phyloP scores from a whole-genome alignment of 768 basidiomycete species.

The Lactarius hatsudake region DNA sequence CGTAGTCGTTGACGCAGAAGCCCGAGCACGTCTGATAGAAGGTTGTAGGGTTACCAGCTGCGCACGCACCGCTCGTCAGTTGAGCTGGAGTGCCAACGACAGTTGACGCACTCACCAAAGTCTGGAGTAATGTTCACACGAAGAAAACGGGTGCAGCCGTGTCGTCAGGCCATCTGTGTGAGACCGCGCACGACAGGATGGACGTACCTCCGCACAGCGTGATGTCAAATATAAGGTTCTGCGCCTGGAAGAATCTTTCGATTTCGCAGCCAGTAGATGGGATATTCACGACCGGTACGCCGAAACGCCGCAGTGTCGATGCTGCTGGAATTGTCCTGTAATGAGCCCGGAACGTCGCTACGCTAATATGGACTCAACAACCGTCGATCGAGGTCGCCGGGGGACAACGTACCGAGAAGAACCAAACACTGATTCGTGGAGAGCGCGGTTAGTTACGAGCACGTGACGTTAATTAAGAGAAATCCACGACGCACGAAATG shows the following conservation, averaged over 20 bases:
- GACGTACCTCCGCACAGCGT: slow-evolving; percentile 62
- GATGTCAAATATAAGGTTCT: slow-evolving; percentile 71
- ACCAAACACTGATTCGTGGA: slow-evolving; percentile 51
- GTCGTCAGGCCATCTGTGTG: slow-evolving; percentile 21
- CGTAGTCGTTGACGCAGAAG: slow-evolving; percentile 34
- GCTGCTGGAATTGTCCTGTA: slow-evolving; percentile 49
- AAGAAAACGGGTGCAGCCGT: not conserved
- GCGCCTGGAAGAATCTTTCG: slow-evolving; percentile 53
- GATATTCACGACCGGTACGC: slow-evolving; percentile 70
- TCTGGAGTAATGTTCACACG: slow-evolving; percentile 1
- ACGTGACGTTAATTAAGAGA: not conserved
- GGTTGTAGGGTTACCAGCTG: slow-evolving; percentile 13
- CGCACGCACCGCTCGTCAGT: not conserved
- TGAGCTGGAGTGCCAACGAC: slow-evolving; percentile 8
- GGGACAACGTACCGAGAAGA: slow-evolving; percentile 46
- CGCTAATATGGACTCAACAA: slow-evolving; percentile 32
- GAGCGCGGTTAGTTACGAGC: not conserved
- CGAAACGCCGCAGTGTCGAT: slow-evolving; percentile 59
- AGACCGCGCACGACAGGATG: not conserved
- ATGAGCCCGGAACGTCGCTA: slow-evolving; percentile 44
- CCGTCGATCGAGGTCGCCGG: slow-evolving; percentile 4
- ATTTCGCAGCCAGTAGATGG: slow-evolving; percentile 54
- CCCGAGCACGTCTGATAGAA: slow-evolving; percentile 22
- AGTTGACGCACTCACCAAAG: slow-evolving; percentile 10
- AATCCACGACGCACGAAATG: slow-evolving; percentile 50